Percentiles rank a stretch among this genome's conserved stretches.
Evolutionary conservation across 2,329 filamentous ascomycete species (phyloP).

Genomic region (Cordyceps tenuipes): DNA sequence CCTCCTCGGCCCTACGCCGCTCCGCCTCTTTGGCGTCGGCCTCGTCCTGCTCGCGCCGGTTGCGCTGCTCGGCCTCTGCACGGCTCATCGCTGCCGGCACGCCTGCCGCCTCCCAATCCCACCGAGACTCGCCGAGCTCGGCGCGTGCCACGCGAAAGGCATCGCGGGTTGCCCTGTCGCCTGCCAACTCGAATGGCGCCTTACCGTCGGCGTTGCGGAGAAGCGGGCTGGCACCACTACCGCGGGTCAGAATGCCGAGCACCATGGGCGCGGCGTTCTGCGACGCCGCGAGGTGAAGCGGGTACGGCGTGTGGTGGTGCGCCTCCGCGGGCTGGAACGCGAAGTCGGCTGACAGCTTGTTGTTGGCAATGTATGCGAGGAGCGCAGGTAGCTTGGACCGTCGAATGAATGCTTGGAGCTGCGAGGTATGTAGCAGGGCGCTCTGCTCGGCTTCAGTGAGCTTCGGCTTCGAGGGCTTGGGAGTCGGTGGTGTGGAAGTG

Average conservation of each 20-base stretch:
- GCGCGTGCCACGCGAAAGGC: conserved; percentile 82
- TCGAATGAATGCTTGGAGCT: conserved; percentile 79
- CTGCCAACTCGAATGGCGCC: conserved; percentile 77
- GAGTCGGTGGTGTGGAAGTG: conserved; percentile 26
- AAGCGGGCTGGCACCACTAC: conserved; percentile 63
- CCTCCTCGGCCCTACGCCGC: conserved; percentile 65
- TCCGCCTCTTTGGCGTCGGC: conserved; percentile 60
- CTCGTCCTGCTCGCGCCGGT: conserved; percentile 61
- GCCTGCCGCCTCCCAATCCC: conserved; percentile 69
- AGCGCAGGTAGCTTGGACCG: conserved; percentile 85
- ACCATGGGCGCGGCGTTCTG: conserved; percentile 75
- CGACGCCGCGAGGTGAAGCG: conserved; percentile 74
- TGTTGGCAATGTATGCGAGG: conserved; percentile 73
- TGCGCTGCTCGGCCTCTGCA: conserved; percentile 61
- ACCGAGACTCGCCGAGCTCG: conserved; percentile 68
- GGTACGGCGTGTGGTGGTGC: conserved; percentile 72
- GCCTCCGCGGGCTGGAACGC: conserved; percentile 63
- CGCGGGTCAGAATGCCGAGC: conserved; percentile 62
- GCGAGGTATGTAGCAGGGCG: conserved; percentile 73
- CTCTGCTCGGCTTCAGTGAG: conserved; percentile 76
- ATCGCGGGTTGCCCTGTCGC: conserved; percentile 78
- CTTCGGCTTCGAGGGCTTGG: conserved; percentile 54
- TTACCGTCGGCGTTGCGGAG: conserved; percentile 66
- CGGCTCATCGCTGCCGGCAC: conserved; percentile 65
- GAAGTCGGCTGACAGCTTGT: conserved; percentile 64